A percentile compares a stretch with the other conserved stretches of the same genome.
Evolutionary conservation across 2,329 filamentous ascomycete genomes (phyloP).

Genomic region (Diaporthe australafricana): DNA sequence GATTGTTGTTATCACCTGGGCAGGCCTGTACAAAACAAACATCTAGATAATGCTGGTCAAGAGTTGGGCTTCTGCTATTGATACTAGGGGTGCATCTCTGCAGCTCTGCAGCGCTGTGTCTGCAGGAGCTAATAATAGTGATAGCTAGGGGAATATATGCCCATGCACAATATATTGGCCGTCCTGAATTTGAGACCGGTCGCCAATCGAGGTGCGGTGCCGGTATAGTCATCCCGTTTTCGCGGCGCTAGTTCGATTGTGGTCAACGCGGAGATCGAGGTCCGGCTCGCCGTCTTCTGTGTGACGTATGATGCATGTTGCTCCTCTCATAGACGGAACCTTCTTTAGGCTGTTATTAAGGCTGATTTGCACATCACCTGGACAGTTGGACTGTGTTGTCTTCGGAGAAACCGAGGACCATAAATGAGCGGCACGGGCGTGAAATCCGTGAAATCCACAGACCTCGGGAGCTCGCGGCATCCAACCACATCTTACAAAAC

Average conservation of each 20-base stretch:
- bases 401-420: constrained; percentile 20
- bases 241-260: constrained; percentile 27
- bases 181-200: background rate
- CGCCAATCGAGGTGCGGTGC: constrained; percentile 7
- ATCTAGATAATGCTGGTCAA: constrained; percentile 7
- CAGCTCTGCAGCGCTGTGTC: too few relatives aligned
- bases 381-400: constrained; percentile 18
- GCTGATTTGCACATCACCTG: constrained; percentile 30
- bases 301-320: constrained; percentile 25
- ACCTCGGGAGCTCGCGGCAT: constrained; percentile 2
- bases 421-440: constrained; percentile 19
- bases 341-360: constrained; percentile 30
- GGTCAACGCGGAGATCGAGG: constrained; percentile 26
- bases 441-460: constrained; percentile 7
- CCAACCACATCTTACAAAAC: background rate
- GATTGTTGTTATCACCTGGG: background rate
- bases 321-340: constrained; percentile 24
- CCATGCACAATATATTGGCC: constrained; percentile 19
- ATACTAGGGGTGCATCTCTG: background rate
- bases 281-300: constrained; percentile 25
- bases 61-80: background rate
- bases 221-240: constrained; percentile 20
- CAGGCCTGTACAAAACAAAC: constrained; percentile 1
- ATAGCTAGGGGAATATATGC: constrained; percentile 9
- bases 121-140: constrained; percentile 18